A percentile compares a stretch with the other conserved stretches of the same genome.
Evolutionary conservation across 2,329 filamentous ascomycete species (phyloP).

Genomic region (Phyllosticta capitalensis): DNA sequence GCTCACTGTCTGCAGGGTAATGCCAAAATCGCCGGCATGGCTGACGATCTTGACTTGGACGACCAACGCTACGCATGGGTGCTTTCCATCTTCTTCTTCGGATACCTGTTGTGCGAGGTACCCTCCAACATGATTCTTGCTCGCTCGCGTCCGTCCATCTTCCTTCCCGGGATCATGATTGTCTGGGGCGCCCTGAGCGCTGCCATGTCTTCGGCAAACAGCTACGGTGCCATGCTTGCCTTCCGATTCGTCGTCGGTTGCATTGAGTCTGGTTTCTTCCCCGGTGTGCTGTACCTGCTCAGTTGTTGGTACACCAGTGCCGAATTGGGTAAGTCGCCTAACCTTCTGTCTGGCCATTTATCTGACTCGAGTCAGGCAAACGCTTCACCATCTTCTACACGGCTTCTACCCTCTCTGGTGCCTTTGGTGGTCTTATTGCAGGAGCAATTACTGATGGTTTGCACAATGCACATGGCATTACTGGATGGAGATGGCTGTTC

Average conservation of each 20-base stretch:
- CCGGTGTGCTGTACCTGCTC: constrained; percentile 11
- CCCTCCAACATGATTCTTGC: constrained; percentile 55
- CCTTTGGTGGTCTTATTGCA: constrained; percentile 52
- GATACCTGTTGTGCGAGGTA: constrained; percentile 38
- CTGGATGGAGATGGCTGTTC: constrained; percentile 28
- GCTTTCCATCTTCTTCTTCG: constrained; percentile 55
- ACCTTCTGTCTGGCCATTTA: background rate
- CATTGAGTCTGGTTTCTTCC: constrained; percentile 22
- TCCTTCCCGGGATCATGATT: constrained; percentile 39
- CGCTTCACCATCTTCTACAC: constrained; percentile 54
- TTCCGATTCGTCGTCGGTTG: constrained; percentile 38
- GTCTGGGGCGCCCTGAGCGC: constrained; percentile 42
- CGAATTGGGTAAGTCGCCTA: constrained; percentile 3
- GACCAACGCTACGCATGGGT: constrained; percentile 21
- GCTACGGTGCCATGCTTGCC: constrained; percentile 36
- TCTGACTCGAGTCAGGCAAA: constrained; percentile 52
- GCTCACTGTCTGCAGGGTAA: constrained; percentile 17
- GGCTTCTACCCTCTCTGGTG: constrained; percentile 47
- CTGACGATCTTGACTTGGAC: constrained; percentile 31
- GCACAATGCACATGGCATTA: constrained; percentile 33
- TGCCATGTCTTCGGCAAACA: constrained; percentile 39
- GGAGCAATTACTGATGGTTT: constrained; percentile 48
- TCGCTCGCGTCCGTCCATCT: constrained; percentile 41
- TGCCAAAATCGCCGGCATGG: constrained; percentile 34
- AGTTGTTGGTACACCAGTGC: constrained; percentile 10